Conservation (phyloP, 2,329 filamentous ascomycete species). For the Epichloe coenophiala region DNA sequence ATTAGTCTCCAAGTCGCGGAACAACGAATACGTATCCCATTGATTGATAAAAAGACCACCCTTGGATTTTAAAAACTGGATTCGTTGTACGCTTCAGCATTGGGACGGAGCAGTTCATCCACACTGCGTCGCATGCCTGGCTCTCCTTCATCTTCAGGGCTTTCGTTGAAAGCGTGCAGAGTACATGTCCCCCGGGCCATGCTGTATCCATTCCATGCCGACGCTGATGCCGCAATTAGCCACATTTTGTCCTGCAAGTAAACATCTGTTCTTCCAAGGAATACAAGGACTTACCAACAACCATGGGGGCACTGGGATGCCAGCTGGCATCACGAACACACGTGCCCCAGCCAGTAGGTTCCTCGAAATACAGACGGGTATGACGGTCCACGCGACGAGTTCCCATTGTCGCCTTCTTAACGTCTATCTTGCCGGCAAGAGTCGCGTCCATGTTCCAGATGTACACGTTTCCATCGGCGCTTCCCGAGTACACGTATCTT, state of each 20-base stretch:
- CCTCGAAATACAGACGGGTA: constrained; percentile 43
- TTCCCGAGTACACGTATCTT: constrained; percentile 86
- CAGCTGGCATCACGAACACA: constrained; percentile 81
- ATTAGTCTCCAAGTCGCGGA: too few relatives aligned
- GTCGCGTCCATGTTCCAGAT: constrained; percentile 93
- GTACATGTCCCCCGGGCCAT: constrained; percentile 63
- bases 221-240: constrained; percentile 38
- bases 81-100: constrained; percentile 12
- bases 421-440: constrained; percentile 63
- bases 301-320: constrained; percentile 72
- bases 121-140: constrained; percentile 42
- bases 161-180: constrained; percentile 65
- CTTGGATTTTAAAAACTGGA: background rate
- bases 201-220: constrained; percentile 68
- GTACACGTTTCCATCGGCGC: constrained; percentile 77
- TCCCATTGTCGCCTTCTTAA: constrained; percentile 53
- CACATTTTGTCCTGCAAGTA: background rate
- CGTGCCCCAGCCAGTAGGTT: constrained; percentile 51
- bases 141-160: constrained; percentile 48
- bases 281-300: constrained; percentile 42
- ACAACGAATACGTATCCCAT: too few relatives aligned
- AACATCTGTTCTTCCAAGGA: background rate
- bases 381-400: constrained; percentile 42
- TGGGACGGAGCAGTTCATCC: constrained; percentile 41
- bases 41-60: too few relatives aligned